These are phyloP conservation scores for Eutrema salsugineum DNA, from an alignment of 441 rosid genomes.

Conservation along the genomic window DNA sequence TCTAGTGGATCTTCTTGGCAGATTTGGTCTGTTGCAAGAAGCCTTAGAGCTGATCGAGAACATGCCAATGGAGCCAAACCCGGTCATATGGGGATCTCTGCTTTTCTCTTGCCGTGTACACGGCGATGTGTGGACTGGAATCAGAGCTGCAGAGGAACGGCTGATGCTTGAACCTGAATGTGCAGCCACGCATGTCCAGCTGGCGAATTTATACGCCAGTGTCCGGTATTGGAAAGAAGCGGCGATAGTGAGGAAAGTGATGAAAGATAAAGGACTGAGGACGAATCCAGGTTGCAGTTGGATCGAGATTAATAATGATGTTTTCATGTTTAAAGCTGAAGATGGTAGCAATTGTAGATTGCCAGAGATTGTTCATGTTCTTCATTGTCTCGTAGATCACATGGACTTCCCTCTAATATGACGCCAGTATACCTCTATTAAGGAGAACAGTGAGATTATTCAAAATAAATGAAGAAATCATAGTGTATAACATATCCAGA, in stretches of 20 bases:
- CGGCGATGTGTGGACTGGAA: slow-evolving; percentile 61
- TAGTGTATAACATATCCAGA: neutral
- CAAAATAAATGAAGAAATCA: neutral
- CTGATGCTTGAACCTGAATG: slow-evolving; percentile 54
- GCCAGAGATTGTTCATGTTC: slow-evolving; percentile 38
- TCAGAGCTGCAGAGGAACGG: slow-evolving; percentile 72
- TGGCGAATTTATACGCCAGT: slow-evolving; percentile 73
- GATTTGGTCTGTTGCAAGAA: slow-evolving; percentile 67
- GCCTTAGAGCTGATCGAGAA: slow-evolving; percentile 48
- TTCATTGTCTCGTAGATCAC: slow-evolving; percentile 48
- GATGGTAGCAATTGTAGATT: slow-evolving; percentile 44
- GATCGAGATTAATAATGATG: slow-evolving; percentile 66
- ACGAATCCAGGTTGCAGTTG: slow-evolving; percentile 76
- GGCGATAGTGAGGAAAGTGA: slow-evolving; percentile 65
- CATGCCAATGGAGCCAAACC: slow-evolving; percentile 58
- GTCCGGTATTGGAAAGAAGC: slow-evolving; percentile 62
- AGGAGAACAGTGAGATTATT: neutral
- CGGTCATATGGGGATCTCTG: slow-evolving; percentile 74
- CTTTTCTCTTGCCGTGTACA: slow-evolving; percentile 77
- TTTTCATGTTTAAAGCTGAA: slow-evolving; percentile 65
- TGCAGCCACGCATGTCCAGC: slow-evolving; percentile 68
- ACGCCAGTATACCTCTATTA: neutral
- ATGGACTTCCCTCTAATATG: slow-evolving; percentile 16
- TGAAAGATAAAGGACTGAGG: slow-evolving; percentile 71
- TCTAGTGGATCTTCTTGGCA: slow-evolving; percentile 79